Conservation (phyloP, 768 basidiomycete genomes). For the Phanerodontia chrysosporium region DNA sequence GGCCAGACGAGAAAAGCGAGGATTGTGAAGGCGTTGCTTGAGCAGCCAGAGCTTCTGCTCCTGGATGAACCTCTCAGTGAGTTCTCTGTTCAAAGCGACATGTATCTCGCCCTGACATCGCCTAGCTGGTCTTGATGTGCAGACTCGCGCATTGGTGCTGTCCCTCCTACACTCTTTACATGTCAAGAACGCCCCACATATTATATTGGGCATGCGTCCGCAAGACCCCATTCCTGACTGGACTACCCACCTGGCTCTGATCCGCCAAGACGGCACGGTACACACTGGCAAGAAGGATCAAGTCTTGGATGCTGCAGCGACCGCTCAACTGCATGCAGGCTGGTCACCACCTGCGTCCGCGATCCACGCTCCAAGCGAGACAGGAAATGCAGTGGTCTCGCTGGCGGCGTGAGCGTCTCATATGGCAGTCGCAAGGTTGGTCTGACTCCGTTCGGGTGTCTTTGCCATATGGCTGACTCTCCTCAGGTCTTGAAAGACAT, state of each 20-base stretch:
- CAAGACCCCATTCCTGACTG: slow-evolving; percentile 74
- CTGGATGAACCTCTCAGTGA: slow-evolving; percentile 91
- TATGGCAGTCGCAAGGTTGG: slow-evolving; percentile 63
- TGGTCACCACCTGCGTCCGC: neutral
- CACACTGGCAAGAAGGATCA: slow-evolving; percentile 47
- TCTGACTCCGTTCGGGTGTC: too few species aligned
- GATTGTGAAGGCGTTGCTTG: slow-evolving; percentile 72
- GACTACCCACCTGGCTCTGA: slow-evolving; percentile 63
- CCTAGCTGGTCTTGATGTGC: slow-evolving; percentile 74
- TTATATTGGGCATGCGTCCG: slow-evolving; percentile 61
- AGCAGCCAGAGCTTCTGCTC: slow-evolving; percentile 67
- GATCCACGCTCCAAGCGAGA: slow-evolving; percentile 7
- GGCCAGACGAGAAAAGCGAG: slow-evolving; percentile 88
- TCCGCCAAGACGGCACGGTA: slow-evolving; percentile 42
- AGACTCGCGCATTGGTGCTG: slow-evolving; percentile 53
- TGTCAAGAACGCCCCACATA: slow-evolving; percentile 41
- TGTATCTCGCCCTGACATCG: neutral
- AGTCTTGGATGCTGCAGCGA: slow-evolving; percentile 29
- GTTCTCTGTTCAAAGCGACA: slow-evolving; percentile 22
- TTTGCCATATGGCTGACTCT: neutral
- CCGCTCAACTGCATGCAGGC: neutral
- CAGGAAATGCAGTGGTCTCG: slow-evolving; percentile 46
- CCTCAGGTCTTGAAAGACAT: slow-evolving; percentile 72
- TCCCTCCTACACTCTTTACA: slow-evolving; percentile 50
- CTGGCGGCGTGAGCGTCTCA: slow-evolving; percentile 64